These are phyloP conservation scores for Zhuliangozyma parablackwelliae DNA, from an alignment of 1,139 yeast species.

Conservation along the genomic window DNA sequence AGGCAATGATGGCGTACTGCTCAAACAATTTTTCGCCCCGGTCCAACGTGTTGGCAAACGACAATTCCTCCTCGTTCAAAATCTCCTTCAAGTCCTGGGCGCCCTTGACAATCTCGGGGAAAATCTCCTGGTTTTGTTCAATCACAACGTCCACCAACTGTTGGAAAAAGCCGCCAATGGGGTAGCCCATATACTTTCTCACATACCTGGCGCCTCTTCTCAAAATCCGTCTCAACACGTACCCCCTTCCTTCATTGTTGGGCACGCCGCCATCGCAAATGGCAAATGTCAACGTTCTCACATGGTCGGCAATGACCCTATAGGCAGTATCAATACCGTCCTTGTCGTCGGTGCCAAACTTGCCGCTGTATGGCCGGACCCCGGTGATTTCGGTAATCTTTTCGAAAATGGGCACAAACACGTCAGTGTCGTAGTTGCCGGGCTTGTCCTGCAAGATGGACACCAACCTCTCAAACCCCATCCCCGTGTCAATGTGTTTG, in stretches of 20 bases:
- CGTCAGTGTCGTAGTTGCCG: slow-evolving; percentile 96
- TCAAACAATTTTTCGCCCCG: slow-evolving; percentile 97
- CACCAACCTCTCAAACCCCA: slow-evolving; percentile 97
- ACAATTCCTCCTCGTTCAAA: slow-evolving; percentile 90
- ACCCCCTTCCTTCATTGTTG: slow-evolving; percentile 98
- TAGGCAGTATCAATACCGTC: slow-evolving; percentile 98
- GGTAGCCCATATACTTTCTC: slow-evolving; percentile 92
- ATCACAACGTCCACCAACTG: slow-evolving; percentile 89
- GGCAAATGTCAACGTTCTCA: slow-evolving; percentile 93
- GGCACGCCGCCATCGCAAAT: slow-evolving; percentile 99
- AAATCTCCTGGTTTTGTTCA: slow-evolving; percentile 78
- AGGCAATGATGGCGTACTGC: slow-evolving; percentile 82
- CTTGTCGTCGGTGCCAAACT: slow-evolving; percentile 83
- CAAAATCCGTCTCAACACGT: slow-evolving; percentile 90
- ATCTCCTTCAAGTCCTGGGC: slow-evolving; percentile 80
- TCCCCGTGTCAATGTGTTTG: slow-evolving; percentile 94
- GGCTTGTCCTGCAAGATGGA: slow-evolving; percentile 85
- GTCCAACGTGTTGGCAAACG: slow-evolving; percentile 91
- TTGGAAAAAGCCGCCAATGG: slow-evolving; percentile 90
- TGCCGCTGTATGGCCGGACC: slow-evolving; percentile 85
- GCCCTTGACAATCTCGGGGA: slow-evolving; percentile 83
- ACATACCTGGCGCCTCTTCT: slow-evolving; percentile 98
- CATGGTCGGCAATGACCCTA: slow-evolving; percentile 97
- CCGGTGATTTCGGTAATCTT: slow-evolving; percentile 90
- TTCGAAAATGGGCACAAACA: slow-evolving; percentile 80